phyloP scores from a whole-genome alignment of 441 rosid species.

The Macaranga tanarius region DNA sequence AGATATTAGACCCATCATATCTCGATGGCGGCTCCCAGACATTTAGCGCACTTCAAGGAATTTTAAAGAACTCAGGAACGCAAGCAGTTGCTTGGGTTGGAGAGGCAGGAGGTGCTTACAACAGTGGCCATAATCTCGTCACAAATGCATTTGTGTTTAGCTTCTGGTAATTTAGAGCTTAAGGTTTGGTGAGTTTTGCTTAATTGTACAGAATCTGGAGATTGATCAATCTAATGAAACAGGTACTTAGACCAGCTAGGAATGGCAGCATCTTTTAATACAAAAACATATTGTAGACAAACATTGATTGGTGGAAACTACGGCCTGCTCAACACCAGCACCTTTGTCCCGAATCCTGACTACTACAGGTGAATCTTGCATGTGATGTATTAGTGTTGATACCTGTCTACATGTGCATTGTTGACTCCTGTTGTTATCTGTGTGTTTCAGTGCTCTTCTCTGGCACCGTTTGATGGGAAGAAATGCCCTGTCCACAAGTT shows the following conservation, averaged over 20 bases:
- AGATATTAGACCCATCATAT: constrained; percentile 67
- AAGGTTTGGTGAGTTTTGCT: not conserved
- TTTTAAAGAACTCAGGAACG: constrained; percentile 50
- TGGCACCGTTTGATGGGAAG: constrained; percentile 90
- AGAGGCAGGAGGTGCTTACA: constrained; percentile 96
- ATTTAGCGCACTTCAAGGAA: constrained; percentile 48
- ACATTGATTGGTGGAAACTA: constrained; percentile 88
- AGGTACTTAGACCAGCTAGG: constrained; percentile 98
- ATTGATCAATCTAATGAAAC: constrained; percentile 14
- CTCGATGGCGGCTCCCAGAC: constrained; percentile 53
- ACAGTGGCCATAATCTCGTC: constrained; percentile 82
- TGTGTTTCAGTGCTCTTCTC: constrained; percentile 62
- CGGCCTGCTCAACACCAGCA: constrained; percentile 72
- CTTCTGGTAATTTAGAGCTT: constrained; percentile 62
- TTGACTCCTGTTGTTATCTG: not conserved
- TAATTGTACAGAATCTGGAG: not conserved
- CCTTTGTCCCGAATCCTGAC: constrained; percentile 85
- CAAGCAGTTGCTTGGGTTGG: constrained; percentile 82
- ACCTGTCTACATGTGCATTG: not conserved
- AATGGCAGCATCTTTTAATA: constrained; percentile 66
- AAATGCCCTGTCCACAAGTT: constrained; percentile 56
- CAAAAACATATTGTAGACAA: constrained; percentile 90
- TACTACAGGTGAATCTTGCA: constrained; percentile 65
- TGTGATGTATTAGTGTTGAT: not conserved
- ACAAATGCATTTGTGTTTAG: constrained; percentile 88